Evolutionary conservation across 805 yeast species (phyloP).

Genomic region (Saccharomycopsis babjevae): DNA sequence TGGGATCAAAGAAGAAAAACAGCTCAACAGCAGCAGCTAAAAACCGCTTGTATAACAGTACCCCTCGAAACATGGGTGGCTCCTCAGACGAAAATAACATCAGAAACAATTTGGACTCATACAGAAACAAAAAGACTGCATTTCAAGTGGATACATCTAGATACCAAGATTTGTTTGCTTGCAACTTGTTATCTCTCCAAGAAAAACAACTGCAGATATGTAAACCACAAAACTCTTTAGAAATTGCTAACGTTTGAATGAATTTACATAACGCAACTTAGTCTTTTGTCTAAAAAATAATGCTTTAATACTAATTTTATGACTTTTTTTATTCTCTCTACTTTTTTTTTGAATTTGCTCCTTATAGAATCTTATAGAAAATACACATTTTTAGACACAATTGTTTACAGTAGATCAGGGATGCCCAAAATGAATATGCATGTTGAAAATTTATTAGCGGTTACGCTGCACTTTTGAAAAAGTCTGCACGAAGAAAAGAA

Average conservation of each 20-base stretch:
- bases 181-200: not conserved
- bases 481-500: too few relatives aligned
- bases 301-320: not conserved
- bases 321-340: too few relatives aligned
- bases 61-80: not conserved
- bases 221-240: not conserved
- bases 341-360: too few relatives aligned
- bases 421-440: too few relatives aligned
- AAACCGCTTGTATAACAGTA: not conserved
- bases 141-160: not conserved
- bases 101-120: not conserved
- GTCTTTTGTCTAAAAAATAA: not conserved
- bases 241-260: not conserved
- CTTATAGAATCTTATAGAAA: too few relatives aligned
- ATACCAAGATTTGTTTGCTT: not conserved
- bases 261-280: not conserved
- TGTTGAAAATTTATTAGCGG: too few relatives aligned
- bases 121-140: not conserved
- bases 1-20: not conserved
- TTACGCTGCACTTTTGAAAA: too few relatives aligned
- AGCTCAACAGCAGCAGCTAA: not conserved
- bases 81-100: not conserved
- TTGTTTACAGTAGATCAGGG: too few relatives aligned
- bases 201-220: not conserved
- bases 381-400: too few relatives aligned